Conservation (phyloP, 768 basidiomycete species). For the Suillus tomentosus region DNA sequence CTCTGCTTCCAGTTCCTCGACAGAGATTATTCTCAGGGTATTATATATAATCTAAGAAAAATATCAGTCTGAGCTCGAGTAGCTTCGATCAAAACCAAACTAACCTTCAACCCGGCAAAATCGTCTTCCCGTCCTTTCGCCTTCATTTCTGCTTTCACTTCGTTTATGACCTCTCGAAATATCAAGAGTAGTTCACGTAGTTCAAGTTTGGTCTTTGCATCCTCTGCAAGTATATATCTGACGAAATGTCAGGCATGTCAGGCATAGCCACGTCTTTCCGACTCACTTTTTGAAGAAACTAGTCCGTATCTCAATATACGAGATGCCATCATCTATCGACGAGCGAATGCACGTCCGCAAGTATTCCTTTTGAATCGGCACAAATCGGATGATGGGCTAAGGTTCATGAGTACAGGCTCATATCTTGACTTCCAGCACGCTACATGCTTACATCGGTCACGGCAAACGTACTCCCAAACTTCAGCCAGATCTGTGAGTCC, state of each 20-base stretch:
- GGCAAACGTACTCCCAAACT: conserved; percentile 23
- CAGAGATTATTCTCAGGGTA: conserved; percentile 37
- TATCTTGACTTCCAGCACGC: conserved; percentile 20
- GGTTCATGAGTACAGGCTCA: conserved; percentile 25
- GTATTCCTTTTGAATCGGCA: conserved; percentile 23
- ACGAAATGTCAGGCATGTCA: neutral
- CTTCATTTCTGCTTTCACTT: conserved; percentile 37
- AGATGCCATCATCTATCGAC: conserved; percentile 47
- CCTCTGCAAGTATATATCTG: conserved; percentile 43
- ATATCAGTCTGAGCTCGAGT: neutral
- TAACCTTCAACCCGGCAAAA: conserved; percentile 45
- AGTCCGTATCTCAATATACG: conserved; percentile 45
- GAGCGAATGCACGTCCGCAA: conserved; percentile 37
- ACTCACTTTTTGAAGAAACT: conserved; percentile 41
- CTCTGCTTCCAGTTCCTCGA: conserved; percentile 43
- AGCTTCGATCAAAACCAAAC: neutral
- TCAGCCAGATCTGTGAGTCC: conserved; percentile 23
- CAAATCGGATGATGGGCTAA: conserved; percentile 33
- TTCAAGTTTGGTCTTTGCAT: conserved; percentile 39
- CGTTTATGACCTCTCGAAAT: conserved; percentile 37
- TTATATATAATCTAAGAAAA: conserved; percentile 43
- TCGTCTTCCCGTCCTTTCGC: conserved; percentile 40
- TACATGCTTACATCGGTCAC: conserved; percentile 27
- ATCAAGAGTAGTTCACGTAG: conserved; percentile 39
- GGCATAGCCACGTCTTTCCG: neutral